Evolutionary conservation across 225 moss, liverwort and hornwort genomes (phyloP), one percentile per base, ranked within the genome.

Genomic region (Sphagnum tenellum): DNA sequence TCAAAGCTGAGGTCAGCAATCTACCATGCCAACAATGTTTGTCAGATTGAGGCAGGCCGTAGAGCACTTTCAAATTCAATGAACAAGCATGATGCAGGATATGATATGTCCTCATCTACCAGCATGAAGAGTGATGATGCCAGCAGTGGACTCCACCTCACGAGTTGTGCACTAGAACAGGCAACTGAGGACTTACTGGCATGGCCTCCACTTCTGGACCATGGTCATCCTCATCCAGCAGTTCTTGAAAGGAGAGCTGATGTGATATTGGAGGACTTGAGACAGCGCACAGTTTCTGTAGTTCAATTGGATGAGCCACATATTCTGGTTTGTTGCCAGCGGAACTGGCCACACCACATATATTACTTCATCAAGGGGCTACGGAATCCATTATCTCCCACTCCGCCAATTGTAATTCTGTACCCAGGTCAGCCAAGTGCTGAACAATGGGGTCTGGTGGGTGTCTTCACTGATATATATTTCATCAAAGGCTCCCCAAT

Each of bases 371-470:
- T 98, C 1, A 65, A 76, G 61, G 89, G 87, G 66, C 60, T 98
- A 55, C 83, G 93, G 0, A 81, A 48, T 46, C 67, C 78, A 3
- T 75, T 75, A 0, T 64, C 49, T 12, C 56, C 47, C 3, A 80
- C 83, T 50, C 75, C 73, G 55, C 98, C 89, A 0, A 71, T 98
- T 8, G 89, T 93, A 44, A 88, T 98, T 49, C 71, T 93, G 12
- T 78, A 93, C 73, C 98, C 89, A 0, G 61, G 56, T 3, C 79
- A 83, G 2, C 85, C 82, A 9, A 84, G 11, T 64, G 76, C 76
- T 12, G 77, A 71, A 62, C 82, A 98, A 67, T 98, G 98, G 98
- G 98, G 98, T 0, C 58, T 80, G 3, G 90, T 89, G 46, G 98
- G 98, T 57, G 76, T 78, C 44, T 95, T 91, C 47, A 76, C 82